Evolutionary conservation across 169 alveolate species (phyloP), one percentile per base, ranked within the genome.

Genomic region (Plasmodium coatneyi): DNA sequence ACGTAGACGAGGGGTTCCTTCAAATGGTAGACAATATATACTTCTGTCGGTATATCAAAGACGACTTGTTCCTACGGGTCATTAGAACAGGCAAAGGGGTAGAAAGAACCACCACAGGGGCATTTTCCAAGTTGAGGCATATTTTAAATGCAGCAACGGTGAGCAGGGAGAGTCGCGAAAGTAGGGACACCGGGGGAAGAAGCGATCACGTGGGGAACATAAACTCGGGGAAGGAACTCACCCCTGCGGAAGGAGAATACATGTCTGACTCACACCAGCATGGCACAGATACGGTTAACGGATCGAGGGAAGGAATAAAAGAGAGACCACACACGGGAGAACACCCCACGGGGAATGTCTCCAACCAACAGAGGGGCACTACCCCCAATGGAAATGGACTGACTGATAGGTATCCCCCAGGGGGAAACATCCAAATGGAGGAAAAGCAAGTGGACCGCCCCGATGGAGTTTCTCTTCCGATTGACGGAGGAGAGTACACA

Each of bases 21-120:
- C 52, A 60, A n/a, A 14, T 78, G 25, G 25, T 43, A 3, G 87
- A 87, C 43, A 87, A 87, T 60, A 32, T 87, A 22, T 16, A 76
- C 71, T 87, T 87, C 12, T 14, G 72, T 14, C 78, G 70, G 70
- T 87, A 87, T 16, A 56, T 79, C 41, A 78, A 78, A 78, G 93
- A 87, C 56, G 93, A 87, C 14, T 16, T 28, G 3, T 87, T 78
- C 56, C 70, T 87, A 56, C 56, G 43, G 9, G 54, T 25, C 41
- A 87, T 87, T 87, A 87, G 78, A 30, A n/a, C 76, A 5, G 32
- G 52, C 36, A 84, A 72, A 10, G 81, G 82, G 14, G 19, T 1
- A 7, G 92, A 30, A 30, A 30, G 32, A 12, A 54, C 5, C 16
- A 10, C 46, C 7, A 79, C 19, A 3, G 39, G 87, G 2, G 39